Evolutionary conservation across 768 basidiomycete species (phyloP).

Genomic region (Kondoa subrosea): DNA sequence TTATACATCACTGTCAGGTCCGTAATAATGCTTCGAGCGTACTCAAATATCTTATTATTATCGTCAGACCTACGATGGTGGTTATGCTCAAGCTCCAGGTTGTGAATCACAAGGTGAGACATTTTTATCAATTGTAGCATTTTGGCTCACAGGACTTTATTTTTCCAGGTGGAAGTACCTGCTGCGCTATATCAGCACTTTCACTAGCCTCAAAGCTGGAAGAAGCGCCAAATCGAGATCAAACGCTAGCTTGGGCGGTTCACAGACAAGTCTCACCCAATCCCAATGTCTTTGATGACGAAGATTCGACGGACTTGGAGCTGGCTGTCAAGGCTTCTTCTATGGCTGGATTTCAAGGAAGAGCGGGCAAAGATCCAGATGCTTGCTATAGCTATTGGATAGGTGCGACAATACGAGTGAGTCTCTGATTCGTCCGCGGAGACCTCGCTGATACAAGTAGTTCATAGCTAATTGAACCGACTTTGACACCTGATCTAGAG

Average conservation of each 20-base stretch:
- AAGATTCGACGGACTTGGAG: background rate
- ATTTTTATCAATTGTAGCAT: too few relatives aligned
- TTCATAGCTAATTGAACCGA: background rate
- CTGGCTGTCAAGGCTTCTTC: background rate
- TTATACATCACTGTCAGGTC: conserved; percentile 58
- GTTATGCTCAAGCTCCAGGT: conserved; percentile 64
- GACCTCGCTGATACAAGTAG: background rate
- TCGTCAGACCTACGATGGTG: conserved; percentile 72
- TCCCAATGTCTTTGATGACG: background rate
- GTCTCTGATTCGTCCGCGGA: conserved; percentile 24
- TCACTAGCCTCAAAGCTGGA: conserved; percentile 35
- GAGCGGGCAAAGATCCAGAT: conserved; percentile 72
- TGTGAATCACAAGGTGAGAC: conserved; percentile 73
- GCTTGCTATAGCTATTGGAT: conserved; percentile 98
- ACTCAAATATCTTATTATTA: background rate
- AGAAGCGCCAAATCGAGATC: conserved; percentile 37
- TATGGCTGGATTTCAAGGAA: conserved; percentile 66
- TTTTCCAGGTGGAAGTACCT: conserved; percentile 68
- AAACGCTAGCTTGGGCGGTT: conserved; percentile 59
- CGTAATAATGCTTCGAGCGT: conserved; percentile 18
- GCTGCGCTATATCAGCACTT: conserved; percentile 68
- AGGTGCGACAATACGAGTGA: conserved; percentile 57
- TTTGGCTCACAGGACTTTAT: background rate
- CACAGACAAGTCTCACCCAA: conserved; percentile 45
- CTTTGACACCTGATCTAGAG: background rate